Conservation (phyloP, 495 filamentous ascomycete genomes). For the Aspergillus sparsus region DNA sequence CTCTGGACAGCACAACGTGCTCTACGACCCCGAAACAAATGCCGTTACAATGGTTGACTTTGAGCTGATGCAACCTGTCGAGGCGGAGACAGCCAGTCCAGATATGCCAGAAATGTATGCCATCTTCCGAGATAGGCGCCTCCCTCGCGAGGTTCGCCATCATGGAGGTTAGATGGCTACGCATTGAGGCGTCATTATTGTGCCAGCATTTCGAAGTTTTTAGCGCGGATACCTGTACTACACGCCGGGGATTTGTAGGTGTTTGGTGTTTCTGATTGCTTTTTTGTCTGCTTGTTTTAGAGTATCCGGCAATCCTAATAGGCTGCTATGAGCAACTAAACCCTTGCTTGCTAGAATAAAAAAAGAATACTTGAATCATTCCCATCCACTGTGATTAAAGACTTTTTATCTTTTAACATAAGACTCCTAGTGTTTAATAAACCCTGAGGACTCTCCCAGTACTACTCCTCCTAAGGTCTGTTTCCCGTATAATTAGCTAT, state of each 20-base stretch:
- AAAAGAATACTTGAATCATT: background rate
- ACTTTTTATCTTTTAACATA: no score
- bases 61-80: background rate
- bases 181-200: background rate
- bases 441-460: no score
- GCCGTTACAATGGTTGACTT: constrained; percentile 1
- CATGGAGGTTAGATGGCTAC: background rate
- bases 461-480: no score
- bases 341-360: background rate
- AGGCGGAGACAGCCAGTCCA: background rate
- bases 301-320: background rate
- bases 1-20: background rate
- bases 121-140: background rate
- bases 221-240: background rate
- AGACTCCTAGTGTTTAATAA: no score
- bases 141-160: background rate
- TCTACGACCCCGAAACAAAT: background rate
- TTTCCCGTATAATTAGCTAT: constrained; percentile 12
- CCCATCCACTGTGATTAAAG: no score
- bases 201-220: background rate
- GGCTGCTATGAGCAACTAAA: background rate
- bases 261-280: background rate
- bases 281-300: background rate
- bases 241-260: background rate
- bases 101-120: constrained; percentile 1